phyloP scores from a whole-genome alignment of 2,329 filamentous ascomycete genomes.

The Beauveria varroae region DNA sequence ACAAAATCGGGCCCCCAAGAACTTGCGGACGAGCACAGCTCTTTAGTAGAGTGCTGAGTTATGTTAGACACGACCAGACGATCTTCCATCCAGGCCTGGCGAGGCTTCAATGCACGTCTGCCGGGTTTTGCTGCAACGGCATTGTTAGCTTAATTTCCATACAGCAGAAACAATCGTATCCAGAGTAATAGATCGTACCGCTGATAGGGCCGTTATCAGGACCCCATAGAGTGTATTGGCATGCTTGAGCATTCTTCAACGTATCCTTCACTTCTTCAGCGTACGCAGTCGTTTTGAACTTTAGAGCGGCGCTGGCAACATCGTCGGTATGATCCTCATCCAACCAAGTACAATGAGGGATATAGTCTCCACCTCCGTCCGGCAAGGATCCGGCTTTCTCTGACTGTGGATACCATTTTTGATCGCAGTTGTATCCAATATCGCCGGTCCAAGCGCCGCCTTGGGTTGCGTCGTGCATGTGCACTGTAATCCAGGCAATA shows the following conservation, averaged over 20 bases:
- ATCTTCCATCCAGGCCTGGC: conserved; percentile 7
- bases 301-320: conserved; percentile 5
- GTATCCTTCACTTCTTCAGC: conserved; percentile 4
- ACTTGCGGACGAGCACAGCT: conserved; percentile 6
- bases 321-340: conserved; percentile 9
- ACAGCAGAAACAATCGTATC: no score
- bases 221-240: conserved; percentile 7
- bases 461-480: conserved; percentile 5
- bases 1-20: conserved; percentile 12
- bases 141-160: background rate
- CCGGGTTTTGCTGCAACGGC: background rate
- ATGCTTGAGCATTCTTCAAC: background rate
- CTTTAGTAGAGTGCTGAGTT: conserved; percentile 4
- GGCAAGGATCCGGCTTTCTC: conserved; percentile 5
- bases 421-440: conserved; percentile 8
- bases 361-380: background rate
- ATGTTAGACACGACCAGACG: conserved; percentile 9
- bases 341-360: conserved; percentile 10
- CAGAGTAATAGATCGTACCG: background rate
- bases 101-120: background rate
- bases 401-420: background rate
- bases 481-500: conserved; percentile 10
- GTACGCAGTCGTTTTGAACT: conserved; percentile 5
- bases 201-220: conserved; percentile 11
- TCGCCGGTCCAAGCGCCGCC: conserved; percentile 12